These are phyloP conservation scores for Hypoxylon sp. DNA, from an alignment of 2,329 filamentous ascomycete species.

Conservation along the genomic window DNA sequence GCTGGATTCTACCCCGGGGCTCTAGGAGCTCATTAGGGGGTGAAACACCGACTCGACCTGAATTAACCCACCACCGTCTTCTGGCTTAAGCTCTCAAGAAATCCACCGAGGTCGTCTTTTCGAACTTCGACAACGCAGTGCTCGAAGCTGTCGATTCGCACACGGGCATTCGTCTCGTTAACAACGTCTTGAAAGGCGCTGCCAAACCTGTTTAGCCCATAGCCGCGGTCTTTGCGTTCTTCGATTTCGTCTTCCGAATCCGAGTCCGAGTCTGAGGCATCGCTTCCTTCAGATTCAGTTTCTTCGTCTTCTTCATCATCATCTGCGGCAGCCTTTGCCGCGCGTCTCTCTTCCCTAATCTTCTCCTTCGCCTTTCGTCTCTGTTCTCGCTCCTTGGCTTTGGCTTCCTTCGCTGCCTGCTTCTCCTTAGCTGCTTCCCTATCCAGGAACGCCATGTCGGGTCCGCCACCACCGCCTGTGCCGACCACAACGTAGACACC, in stretches of 20 bases:
- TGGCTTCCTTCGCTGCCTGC: constrained; percentile 74
- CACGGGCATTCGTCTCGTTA: constrained; percentile 87
- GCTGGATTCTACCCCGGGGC: constrained; percentile 19
- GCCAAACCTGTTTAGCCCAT: constrained; percentile 90
- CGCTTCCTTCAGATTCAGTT: constrained; percentile 67
- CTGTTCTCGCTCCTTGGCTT: constrained; percentile 74
- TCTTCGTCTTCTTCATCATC: constrained; percentile 64
- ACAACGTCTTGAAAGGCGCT: constrained; percentile 97
- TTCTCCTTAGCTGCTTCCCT: constrained; percentile 75
- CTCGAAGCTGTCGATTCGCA: constrained; percentile 96
- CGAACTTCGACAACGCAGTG: constrained; percentile 98
- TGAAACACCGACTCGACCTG: background rate
- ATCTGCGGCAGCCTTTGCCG: constrained; percentile 68
- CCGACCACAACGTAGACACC: constrained; percentile 95
- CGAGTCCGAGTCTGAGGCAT: constrained; percentile 61
- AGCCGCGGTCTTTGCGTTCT: constrained; percentile 72
- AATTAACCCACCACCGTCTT: constrained; percentile 82
- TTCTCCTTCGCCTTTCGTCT: constrained; percentile 70
- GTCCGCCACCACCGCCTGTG: constrained; percentile 87
- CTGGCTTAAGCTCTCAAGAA: constrained; percentile 92
- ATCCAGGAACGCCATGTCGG: constrained; percentile 78
- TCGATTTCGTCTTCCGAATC: constrained; percentile 69
- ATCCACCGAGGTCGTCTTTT: constrained; percentile 92
- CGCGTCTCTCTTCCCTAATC: constrained; percentile 73
- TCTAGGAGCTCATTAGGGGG: constrained; percentile 11